Evolutionary conservation across 2,329 filamentous ascomycete genomes (phyloP).

Genomic region (Cytospora paraplurivora): DNA sequence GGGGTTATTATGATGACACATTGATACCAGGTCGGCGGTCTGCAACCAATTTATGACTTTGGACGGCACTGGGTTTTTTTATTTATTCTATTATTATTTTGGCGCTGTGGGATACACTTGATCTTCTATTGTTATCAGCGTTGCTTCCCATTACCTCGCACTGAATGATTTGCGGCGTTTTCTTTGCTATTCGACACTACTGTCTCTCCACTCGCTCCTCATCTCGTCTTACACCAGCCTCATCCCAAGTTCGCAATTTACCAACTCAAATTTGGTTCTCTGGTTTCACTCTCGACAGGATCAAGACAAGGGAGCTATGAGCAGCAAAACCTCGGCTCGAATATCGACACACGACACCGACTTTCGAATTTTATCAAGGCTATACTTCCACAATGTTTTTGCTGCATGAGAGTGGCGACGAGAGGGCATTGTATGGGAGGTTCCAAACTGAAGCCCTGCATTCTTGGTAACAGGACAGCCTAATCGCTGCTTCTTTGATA

Average conservation of each 20-base stretch:
- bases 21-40: slow-evolving; percentile 29
- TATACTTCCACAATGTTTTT: background rate
- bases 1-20: slow-evolving; percentile 15
- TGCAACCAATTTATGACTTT: slow-evolving; percentile 14
- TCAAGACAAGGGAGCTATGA: slow-evolving; percentile 6
- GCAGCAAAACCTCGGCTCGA: slow-evolving; percentile 16
- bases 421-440: background rate
- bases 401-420: slow-evolving; percentile 4
- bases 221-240: slow-evolving; percentile 3
- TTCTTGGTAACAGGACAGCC: background rate
- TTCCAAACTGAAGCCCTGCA: background rate
- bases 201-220: slow-evolving; percentile 4
- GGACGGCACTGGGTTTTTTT: background rate
- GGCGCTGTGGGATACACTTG: slow-evolving; percentile 19
- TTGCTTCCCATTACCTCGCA: slow-evolving; percentile 1
- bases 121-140: background rate
- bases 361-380: slow-evolving; percentile 5
- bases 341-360: slow-evolving; percentile 11
- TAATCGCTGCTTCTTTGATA: slow-evolving; percentile 20
- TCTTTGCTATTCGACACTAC: background rate
- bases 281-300: background rate
- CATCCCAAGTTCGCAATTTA: background rate
- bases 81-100: too few species aligned
- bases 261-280: background rate
- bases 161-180: background rate